phyloP scores from a whole-genome alignment of 306 rosid genomes.

The Cyclanthera cordifolia region DNA sequence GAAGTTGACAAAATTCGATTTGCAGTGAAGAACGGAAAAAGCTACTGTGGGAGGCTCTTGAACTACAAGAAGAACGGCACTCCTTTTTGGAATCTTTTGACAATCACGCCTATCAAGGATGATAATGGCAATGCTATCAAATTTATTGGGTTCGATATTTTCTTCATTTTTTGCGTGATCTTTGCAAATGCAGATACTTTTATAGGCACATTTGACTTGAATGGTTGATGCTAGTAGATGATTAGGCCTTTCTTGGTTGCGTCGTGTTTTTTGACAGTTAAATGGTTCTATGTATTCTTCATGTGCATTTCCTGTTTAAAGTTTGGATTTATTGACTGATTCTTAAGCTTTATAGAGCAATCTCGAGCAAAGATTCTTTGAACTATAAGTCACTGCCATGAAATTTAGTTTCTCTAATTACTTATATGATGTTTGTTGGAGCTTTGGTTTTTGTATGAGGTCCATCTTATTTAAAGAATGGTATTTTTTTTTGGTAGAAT shows the following conservation, averaged over 20 bases:
- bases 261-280: background rate
- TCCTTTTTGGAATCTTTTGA: constrained; percentile 95
- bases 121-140: constrained; percentile 62
- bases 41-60: constrained; percentile 75
- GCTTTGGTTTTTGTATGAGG: background rate
- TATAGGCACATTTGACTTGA: background rate
- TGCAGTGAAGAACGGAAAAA: constrained; percentile 56
- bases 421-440: background rate
- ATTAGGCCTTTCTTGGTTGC: background rate
- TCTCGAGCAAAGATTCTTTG: background rate
- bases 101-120: constrained; percentile 81
- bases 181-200: background rate
- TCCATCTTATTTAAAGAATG: background rate
- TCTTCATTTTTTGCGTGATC: background rate
- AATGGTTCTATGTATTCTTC: background rate
- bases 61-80: constrained; percentile 96
- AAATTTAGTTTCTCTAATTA: background rate
- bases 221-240: background rate
- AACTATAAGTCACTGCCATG: background rate
- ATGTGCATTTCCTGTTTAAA: background rate
- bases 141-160: constrained; percentile 68
- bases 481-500: constrained; percentile 41
- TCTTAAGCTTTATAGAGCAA: background rate
- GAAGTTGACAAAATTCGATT: constrained; percentile 75
- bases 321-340: background rate